Base-by-base conservation (phyloP, 768 basidiomycete genomes). In the Lentinula sp. region DNA sequence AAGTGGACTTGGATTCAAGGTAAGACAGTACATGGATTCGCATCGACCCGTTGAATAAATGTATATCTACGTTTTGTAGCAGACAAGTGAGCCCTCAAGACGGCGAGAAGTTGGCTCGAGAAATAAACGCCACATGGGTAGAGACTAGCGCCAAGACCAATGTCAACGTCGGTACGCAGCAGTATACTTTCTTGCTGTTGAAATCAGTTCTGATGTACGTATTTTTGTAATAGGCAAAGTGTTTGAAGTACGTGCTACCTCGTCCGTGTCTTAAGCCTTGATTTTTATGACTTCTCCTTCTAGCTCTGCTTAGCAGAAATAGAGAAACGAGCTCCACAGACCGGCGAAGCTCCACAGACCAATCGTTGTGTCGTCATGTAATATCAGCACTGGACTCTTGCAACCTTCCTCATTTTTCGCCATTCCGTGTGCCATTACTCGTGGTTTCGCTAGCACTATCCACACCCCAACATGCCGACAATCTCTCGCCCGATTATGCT, bases 111-210 rank as follows among this genome's bases (percentile, higher is more conserved):
- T 76, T 96, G 45, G 94, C 93, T 9, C 80, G 82, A 66, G 77
- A 78, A 62, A 84, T 87, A 66, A 82, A 85, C 43, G 87, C 91
- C 7, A 89, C 88, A 3, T 95, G 87, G 78, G 80, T 95, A 46
- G 95, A 96, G 75, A 91, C 91, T 13, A 93, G 91, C 67, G 93
- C 95, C 39, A 91, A 91, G 81, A 80, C 84, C 61, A 91, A 93
- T 66, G 73, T 85, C 72, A 95, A 96, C 73, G 88, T 97, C 66
- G 85, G 94, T 94, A 67, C 73, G 94, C 88, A 51, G 32, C 54
- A 51, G 45, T 42, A 61, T 57, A 36, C 56, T 28, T 50, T 50
- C 23, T 12, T 42, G n/a, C 35, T 51, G 23, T 45, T 28, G 36
- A 54, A 46, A 50, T 50, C 54, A 57, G 12, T 55, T 53, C 43